Evolutionary conservation across 495 filamentous ascomycete genomes (phyloP).

Genomic region (Neurospora sp.): DNA sequence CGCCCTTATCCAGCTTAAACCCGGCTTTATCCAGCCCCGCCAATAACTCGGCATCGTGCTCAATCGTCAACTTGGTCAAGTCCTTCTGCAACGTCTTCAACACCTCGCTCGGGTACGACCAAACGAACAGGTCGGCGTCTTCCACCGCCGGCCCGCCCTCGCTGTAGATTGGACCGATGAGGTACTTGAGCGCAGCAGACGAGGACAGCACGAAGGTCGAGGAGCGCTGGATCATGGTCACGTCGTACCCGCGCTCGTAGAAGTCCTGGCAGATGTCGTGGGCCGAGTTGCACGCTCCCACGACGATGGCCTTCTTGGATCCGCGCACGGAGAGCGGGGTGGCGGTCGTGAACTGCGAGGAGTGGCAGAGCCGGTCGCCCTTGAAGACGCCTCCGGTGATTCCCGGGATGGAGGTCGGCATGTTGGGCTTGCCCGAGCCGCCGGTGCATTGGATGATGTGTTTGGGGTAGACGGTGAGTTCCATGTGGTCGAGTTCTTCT

Average conservation of each 20-base stretch:
- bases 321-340: slow-evolving; percentile 6
- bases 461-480: slow-evolving; percentile 13
- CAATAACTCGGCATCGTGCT: slow-evolving; percentile 44
- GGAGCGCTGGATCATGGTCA: slow-evolving; percentile 75
- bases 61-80: slow-evolving; percentile 35
- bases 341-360: slow-evolving; percentile 56
- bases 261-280: slow-evolving; percentile 81
- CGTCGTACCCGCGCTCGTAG: slow-evolving; percentile 69
- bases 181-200: slow-evolving; percentile 33
- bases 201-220: slow-evolving; percentile 60
- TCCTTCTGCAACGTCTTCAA: slow-evolving; percentile 46
- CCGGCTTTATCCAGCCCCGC: slow-evolving; percentile 55
- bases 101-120: slow-evolving; percentile 48
- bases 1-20: slow-evolving; percentile 59
- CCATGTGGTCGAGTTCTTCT: neutral
- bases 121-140: slow-evolving; percentile 50
- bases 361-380: slow-evolving; percentile 55
- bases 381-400: slow-evolving; percentile 42
- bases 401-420: slow-evolving; percentile 50
- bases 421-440: slow-evolving; percentile 57
- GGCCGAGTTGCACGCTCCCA: slow-evolving; percentile 72
- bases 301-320: slow-evolving; percentile 58
- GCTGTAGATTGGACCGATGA: slow-evolving; percentile 50
- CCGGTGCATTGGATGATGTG: slow-evolving; percentile 67
- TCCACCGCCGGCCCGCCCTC: slow-evolving; percentile 52